Evolutionary conservation across 257 asterid genomes (phyloP).

Genomic region (Agastache rugosa): DNA sequence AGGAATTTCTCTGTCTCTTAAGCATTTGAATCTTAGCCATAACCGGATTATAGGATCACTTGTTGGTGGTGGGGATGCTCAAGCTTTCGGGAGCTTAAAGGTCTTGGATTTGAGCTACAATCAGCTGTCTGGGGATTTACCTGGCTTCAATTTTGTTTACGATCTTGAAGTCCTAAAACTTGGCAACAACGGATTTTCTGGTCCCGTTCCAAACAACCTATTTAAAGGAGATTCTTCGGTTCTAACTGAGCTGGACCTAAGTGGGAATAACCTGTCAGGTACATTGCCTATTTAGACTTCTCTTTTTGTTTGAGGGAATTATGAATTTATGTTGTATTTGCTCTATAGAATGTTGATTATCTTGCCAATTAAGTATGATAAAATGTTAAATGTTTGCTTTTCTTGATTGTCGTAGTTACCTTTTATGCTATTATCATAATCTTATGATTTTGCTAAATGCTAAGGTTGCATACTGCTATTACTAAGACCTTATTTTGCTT

Average conservation of each 20-base stretch:
- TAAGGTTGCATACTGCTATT: neutral
- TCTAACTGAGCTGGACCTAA: slow-evolving; percentile 80
- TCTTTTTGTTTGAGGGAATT: neutral
- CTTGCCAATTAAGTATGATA: neutral
- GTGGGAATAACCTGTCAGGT: slow-evolving; percentile 93
- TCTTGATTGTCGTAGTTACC: slow-evolving; percentile 7
- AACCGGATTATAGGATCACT: slow-evolving; percentile 78
- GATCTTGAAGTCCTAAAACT: slow-evolving; percentile 86
- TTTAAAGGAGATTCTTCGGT: slow-evolving; percentile 85
- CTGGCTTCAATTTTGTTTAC: slow-evolving; percentile 83
- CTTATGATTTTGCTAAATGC: neutral
- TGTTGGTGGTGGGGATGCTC: slow-evolving; percentile 64
- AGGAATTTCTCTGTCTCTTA: slow-evolving; percentile 65
- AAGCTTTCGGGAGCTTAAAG: slow-evolving; percentile 70
- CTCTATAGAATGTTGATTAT: neutral
- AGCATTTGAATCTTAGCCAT: slow-evolving; percentile 79
- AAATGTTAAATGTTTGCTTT: neutral
- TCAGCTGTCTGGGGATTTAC: slow-evolving; percentile 86
- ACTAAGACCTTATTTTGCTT: slow-evolving; percentile 24
- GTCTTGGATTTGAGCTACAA: slow-evolving; percentile 93
- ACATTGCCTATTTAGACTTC: slow-evolving; percentile 11
- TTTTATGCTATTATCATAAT: no score
- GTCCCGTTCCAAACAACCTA: slow-evolving; percentile 77
- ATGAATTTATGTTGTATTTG: neutral
- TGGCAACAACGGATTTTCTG: slow-evolving; percentile 76